Evolutionary conservation across 768 basidiomycete genomes (phyloP).

Genomic region (Psilocybe cubensis): DNA sequence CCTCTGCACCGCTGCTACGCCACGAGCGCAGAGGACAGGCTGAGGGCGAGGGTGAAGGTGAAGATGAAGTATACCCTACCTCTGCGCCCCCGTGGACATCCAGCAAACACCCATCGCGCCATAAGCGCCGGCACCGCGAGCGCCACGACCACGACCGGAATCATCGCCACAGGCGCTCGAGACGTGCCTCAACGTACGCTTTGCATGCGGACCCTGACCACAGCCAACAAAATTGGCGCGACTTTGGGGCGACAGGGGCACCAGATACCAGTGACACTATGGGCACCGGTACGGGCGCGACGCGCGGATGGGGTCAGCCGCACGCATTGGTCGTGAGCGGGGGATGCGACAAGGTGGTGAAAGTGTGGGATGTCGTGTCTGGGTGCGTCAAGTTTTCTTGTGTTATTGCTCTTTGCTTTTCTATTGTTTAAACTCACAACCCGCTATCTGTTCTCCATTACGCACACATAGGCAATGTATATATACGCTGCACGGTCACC

Average conservation of each 20-base stretch:
- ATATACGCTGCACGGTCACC: constrained; percentile 82
- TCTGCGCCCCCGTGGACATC: no score
- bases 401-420: background rate
- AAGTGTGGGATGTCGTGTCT: constrained; percentile 89
- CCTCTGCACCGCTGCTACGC: no score
- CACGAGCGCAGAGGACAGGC: no score
- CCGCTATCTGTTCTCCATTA: background rate
- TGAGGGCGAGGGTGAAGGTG: no score
- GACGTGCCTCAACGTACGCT: no score
- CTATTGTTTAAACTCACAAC: background rate
- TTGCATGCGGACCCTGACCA: no score
- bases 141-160: no score
- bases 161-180: no score
- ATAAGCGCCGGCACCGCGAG: no score
- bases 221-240: constrained; percentile 4
- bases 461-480: constrained; percentile 47
- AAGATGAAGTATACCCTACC: no score
- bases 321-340: constrained; percentile 86
- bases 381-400: constrained; percentile 55
- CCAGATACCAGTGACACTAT: constrained; percentile 9
- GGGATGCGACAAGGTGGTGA: constrained; percentile 90
- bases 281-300: constrained; percentile 57
- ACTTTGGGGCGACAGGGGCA: no score
- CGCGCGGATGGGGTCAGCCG: constrained; percentile 89
- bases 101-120: no score